A percentile compares a stretch with the other conserved stretches of the same genome.
Conservation (phyloP, 176 grass and related monocot species). For the Lolium perenne region DNA sequence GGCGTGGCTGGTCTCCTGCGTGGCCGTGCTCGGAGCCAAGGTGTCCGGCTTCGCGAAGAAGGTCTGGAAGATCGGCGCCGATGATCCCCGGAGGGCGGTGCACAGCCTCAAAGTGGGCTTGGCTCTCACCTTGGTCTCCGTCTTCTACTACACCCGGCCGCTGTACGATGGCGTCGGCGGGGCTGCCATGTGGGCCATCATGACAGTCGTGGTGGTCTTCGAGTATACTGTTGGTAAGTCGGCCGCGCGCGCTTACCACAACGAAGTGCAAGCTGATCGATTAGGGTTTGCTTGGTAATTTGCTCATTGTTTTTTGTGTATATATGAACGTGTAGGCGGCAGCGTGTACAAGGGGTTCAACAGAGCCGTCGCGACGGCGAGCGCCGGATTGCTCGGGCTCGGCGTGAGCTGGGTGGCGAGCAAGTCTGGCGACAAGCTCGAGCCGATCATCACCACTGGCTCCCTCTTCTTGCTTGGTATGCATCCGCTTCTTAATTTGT, state of each 20-base stretch:
- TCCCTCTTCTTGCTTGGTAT: constrained; percentile 86
- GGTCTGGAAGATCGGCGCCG: constrained; percentile 56
- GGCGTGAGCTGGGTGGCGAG: constrained; percentile 78
- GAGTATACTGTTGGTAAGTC: constrained; percentile 87
- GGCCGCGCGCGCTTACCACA: background rate
- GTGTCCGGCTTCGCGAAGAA: constrained; percentile 36
- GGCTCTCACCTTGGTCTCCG: constrained; percentile 64
- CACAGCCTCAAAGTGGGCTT: constrained; percentile 72
- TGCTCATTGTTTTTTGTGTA: background rate
- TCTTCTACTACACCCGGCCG: constrained; percentile 71
- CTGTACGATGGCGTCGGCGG: constrained; percentile 63
- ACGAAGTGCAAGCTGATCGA: background rate
- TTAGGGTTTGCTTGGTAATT: background rate
- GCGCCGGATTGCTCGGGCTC: constrained; percentile 67
- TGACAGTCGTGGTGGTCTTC: constrained; percentile 75
- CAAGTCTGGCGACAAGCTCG: constrained; percentile 66
- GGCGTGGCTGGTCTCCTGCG: constrained; percentile 28
- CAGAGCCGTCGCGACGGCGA: constrained; percentile 70
- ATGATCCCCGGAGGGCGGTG: constrained; percentile 61
- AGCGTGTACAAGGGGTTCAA: constrained; percentile 93
- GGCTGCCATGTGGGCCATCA: constrained; percentile 68
- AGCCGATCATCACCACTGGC: constrained; percentile 64
- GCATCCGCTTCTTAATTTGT: background rate
- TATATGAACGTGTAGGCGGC: constrained; percentile 59
- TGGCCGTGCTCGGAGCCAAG: background rate